These are phyloP conservation scores for Boletus semigastroideus DNA, from an alignment of 1,284 basidiomycete genomes.

Conservation along the genomic window DNA sequence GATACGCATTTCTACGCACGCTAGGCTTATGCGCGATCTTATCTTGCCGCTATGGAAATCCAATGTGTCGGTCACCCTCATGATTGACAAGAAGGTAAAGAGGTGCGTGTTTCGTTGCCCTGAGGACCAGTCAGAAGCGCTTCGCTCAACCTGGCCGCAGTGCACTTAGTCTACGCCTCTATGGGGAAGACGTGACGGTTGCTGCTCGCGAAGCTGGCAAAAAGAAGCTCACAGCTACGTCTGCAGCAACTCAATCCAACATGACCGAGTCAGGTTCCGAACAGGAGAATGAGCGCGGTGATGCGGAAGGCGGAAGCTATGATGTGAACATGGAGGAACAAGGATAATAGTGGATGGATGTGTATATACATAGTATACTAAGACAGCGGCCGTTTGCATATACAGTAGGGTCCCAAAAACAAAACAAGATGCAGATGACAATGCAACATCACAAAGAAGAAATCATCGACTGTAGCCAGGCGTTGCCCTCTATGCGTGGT, in stretches of 20 bases:
- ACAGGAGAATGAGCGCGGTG: conserved; percentile 6
- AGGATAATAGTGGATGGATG: conserved; percentile 9
- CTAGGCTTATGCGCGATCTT: conserved; percentile 72
- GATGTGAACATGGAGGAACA: conserved; percentile 12
- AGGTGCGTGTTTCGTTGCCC: conserved; percentile 49
- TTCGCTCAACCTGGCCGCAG: conserved; percentile 34
- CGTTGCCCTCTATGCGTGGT: conserved; percentile 56
- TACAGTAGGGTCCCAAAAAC: neutral
- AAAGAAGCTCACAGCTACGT: conserved; percentile 17
- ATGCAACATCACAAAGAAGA: conserved; percentile 37
- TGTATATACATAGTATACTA: conserved; percentile 18
- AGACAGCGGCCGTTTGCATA: conserved; percentile 9
- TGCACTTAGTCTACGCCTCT: conserved; percentile 79
- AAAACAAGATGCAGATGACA: conserved; percentile 3
- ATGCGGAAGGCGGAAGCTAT: conserved; percentile 9
- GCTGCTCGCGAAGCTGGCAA: conserved; percentile 43
- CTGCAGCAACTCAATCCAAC: neutral
- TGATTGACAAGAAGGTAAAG: conserved; percentile 95
- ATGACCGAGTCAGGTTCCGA: conserved; percentile 5
- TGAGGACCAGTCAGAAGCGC: neutral
- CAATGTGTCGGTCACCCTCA: conserved; percentile 78
- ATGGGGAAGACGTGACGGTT: conserved; percentile 69
- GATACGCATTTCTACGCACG: no score
- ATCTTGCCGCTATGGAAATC: conserved; percentile 91
- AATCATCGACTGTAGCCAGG: conserved; percentile 73